Evolutionary conservation across 495 filamentous ascomycete species (phyloP), one percentile per base, ranked within the genome.

Genomic region (Lichenothelia convexa): DNA sequence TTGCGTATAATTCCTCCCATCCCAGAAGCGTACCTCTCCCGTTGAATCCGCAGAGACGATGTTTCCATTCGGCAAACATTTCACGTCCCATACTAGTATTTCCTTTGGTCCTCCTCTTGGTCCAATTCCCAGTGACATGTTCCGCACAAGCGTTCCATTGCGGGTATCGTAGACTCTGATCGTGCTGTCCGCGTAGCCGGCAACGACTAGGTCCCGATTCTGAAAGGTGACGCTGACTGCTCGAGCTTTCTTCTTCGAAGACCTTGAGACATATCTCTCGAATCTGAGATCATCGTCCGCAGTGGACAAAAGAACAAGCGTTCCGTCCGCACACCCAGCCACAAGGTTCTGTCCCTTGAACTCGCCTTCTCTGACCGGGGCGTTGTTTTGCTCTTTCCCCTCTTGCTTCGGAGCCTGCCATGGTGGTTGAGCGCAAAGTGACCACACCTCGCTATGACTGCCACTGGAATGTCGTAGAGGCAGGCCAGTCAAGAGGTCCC

Each of bases 371-470:
- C 53, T 43, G 48, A 45, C 23, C 48, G 9, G 36, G 35, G 40
- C 30, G 44, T 57, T 60, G 19, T 45, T 56, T 45, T 58, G 50
- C 41, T 49, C 53, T 22, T 30, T 50, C 39, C 54, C 54, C 36
- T 59, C 54, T 21, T 51, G 16, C 13, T 29, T 33, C 8, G 12
- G 50, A 8, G 53, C 39, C 42, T 58, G 49, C 57, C 61, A 58
- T 46, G 62, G 51, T 15, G 91, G 89, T 60, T 94, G 89, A n/a
- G 75, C 81, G 41, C 76, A 79, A 39, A 94, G 63, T 56, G 86
- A 93, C 89, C 89, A 99, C 40, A 95, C 86, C 46, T 92, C 89
- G 26, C 87, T 86, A 52, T 92, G 79, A 54, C 87, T 92, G 15
- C 87, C 87, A 50, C 80, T 82, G 6, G 84, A 78, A 51, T 93